A percentile compares a stretch with the other conserved stretches of the same genome.
Conservation (phyloP, 108 stramenopile species). For the Phaeodactylum tricornutum region DNA sequence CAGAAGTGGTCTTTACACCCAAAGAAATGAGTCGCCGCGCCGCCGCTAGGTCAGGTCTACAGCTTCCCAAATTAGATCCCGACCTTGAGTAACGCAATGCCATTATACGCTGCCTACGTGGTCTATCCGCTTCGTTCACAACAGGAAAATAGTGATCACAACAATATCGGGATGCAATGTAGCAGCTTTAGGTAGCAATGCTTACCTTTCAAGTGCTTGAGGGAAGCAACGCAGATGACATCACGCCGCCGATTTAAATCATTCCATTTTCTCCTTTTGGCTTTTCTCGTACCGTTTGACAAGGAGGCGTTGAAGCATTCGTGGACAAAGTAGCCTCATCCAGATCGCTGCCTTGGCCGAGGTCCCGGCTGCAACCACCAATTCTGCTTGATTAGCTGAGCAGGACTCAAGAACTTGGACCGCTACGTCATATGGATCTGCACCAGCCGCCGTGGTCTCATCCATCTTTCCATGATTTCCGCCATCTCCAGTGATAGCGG, state of each 20-base stretch:
- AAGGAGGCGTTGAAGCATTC: slow-evolving; percentile 42
- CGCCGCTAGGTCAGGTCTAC: slow-evolving; percentile 66
- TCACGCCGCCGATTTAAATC: too few relatives aligned
- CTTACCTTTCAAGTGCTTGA: too few relatives aligned
- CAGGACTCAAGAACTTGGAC: slow-evolving; percentile 33
- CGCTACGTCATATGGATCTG: slow-evolving; percentile 69
- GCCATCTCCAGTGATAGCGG: slow-evolving; percentile 71
- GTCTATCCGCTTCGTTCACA: too few relatives aligned
- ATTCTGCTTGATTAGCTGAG: slow-evolving; percentile 39
- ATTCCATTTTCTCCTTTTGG: slow-evolving; percentile 18
- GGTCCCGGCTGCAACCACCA: slow-evolving; percentile 57
- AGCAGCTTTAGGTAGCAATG: too few relatives aligned
- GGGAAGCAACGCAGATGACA: too few relatives aligned
- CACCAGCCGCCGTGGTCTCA: slow-evolving; percentile 54
- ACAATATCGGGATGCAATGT: neutral
- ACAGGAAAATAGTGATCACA: neutral
- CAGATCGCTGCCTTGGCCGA: slow-evolving; percentile 56
- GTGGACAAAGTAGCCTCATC: slow-evolving; percentile 55
- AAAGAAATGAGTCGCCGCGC: slow-evolving; percentile 70
- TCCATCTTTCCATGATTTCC: slow-evolving; percentile 58
- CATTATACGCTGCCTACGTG: too few relatives aligned
- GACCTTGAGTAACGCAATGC: too few relatives aligned
- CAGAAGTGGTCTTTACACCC: slow-evolving; percentile 55
- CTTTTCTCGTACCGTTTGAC: slow-evolving; percentile 60
- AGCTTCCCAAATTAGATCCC: slow-evolving; percentile 47